Conservation (phyloP, 2,329 filamentous ascomycete species). For the Septoria linicola region DNA sequence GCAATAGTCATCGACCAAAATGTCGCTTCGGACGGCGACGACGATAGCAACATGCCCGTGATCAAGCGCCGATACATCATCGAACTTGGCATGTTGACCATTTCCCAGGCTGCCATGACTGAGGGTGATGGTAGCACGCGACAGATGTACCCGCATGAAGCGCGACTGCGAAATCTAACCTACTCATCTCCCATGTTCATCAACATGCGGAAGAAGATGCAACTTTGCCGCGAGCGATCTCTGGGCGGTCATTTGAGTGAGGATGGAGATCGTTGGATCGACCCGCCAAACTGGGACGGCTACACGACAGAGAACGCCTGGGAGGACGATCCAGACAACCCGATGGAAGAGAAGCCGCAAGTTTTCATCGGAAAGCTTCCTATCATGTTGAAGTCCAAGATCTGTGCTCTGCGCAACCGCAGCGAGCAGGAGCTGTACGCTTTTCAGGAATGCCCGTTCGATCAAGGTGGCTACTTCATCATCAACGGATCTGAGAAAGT, state of each 20-base stretch:
- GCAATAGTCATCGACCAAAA: conserved; percentile 92
- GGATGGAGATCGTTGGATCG: conserved; percentile 52
- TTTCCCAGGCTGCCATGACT: conserved; percentile 85
- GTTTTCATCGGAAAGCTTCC: conserved; percentile 95
- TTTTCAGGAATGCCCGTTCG: conserved; percentile 95
- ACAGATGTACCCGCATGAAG: conserved; percentile 88
- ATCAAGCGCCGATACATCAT: conserved; percentile 91
- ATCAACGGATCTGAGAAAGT: conserved; percentile 99
- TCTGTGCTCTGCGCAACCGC: conserved; percentile 83
- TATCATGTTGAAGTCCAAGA: conserved; percentile 97
- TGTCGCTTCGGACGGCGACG: conserved; percentile 71
- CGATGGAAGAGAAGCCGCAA: conserved; percentile 43
- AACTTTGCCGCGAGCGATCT: conserved; percentile 74
- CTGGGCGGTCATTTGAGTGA: conserved; percentile 63
- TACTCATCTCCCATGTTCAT: conserved; percentile 91
- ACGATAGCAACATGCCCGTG: conserved; percentile 63
- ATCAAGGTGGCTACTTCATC: conserved; percentile 97
- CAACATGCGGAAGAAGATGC: conserved; percentile 80
- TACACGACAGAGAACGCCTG: conserved; percentile 47
- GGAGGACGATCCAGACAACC: conserved; percentile 39
- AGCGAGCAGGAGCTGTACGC: conserved; percentile 83
- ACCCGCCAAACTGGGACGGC: conserved; percentile 39
- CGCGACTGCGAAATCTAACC: conserved; percentile 89
- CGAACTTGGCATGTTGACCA: conserved; percentile 85
- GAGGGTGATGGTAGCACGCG: conserved; percentile 88